Percentiles rank a stretch among this genome's conserved stretches.
These are phyloP conservation scores for Aspergillus panamensis DNA, from an alignment of 495 filamentous ascomycete species.

Conservation along the genomic window DNA sequence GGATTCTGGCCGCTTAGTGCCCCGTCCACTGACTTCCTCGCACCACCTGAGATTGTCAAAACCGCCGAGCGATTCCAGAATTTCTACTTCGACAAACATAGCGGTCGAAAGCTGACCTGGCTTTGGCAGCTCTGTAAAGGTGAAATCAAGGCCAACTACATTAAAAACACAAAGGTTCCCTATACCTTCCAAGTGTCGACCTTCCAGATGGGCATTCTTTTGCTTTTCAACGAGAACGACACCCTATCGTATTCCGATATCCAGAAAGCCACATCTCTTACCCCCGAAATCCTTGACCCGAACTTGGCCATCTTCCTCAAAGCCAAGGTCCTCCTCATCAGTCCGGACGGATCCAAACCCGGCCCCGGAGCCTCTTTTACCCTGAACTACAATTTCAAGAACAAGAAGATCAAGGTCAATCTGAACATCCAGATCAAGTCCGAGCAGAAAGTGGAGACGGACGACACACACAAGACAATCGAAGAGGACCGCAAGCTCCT, in stretches of 20 bases:
- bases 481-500: slow-evolving; percentile 96
- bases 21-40: slow-evolving; percentile 79
- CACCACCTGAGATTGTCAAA: slow-evolving; percentile 77
- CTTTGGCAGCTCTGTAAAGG: slow-evolving; percentile 98
- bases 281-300: slow-evolving; percentile 77
- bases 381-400: slow-evolving; percentile 93
- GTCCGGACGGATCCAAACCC: slow-evolving; percentile 68
- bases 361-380: slow-evolving; percentile 70
- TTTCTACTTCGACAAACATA: slow-evolving; percentile 96
- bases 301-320: slow-evolving; percentile 81
- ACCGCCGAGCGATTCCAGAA: slow-evolving; percentile 84
- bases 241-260: slow-evolving; percentile 86
- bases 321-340: slow-evolving; percentile 75
- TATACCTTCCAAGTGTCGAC: slow-evolving; percentile 98
- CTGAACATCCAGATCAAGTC: slow-evolving; percentile 92
- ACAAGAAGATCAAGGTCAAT: slow-evolving; percentile 95
- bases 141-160: slow-evolving; percentile 90
- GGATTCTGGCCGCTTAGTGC: slow-evolving; percentile 95
- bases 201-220: slow-evolving; percentile 95
- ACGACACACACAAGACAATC: slow-evolving; percentile 98
- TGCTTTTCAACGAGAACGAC: slow-evolving; percentile 91
- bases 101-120: slow-evolving; percentile 93
- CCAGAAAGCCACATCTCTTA: slow-evolving; percentile 70
- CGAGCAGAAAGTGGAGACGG: slow-evolving; percentile 90
- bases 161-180: slow-evolving; percentile 79